Evolutionary conservation across 2,329 filamentous ascomycete species (phyloP).

Genomic region (Cercospora citrullina): DNA sequence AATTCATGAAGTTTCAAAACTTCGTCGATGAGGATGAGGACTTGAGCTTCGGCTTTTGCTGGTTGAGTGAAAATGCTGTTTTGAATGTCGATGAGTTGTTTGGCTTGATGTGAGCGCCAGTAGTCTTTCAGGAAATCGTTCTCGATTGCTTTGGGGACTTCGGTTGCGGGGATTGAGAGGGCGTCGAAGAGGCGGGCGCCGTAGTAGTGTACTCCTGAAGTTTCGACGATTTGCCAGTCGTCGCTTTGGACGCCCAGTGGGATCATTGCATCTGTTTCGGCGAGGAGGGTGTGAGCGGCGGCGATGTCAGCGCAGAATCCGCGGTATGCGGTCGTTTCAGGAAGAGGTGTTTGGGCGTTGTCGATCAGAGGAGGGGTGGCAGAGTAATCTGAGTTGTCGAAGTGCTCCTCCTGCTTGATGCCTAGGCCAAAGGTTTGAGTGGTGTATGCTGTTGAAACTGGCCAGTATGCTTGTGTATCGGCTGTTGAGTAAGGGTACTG

Average conservation of each 20-base stretch:
- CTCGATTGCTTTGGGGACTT: background rate
- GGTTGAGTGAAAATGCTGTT: background rate
- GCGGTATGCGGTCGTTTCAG: background rate
- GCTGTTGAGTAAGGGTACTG: background rate
- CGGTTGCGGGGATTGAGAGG: background rate
- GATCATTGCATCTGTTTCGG: background rate
- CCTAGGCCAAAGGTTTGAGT: background rate
- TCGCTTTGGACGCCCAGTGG: slow-evolving; percentile 4
- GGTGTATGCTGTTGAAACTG: background rate
- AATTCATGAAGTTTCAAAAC: slow-evolving; percentile 18
- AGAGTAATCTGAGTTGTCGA: background rate
- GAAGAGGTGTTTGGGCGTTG: background rate
- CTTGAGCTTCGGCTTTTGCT: slow-evolving; percentile 16
- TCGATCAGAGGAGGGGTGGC: background rate
- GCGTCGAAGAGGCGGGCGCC: slow-evolving; percentile 17
- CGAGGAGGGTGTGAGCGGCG: background rate
- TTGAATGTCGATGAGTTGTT: slow-evolving; percentile 6
- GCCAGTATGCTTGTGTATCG: background rate
- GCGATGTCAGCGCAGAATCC: background rate
- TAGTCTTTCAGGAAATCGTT: slow-evolving; percentile 14
- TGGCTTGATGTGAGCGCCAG: slow-evolving; percentile 19
- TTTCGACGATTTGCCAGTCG: slow-evolving; percentile 11
- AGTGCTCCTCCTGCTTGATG: background rate
- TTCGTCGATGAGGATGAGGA: slow-evolving; percentile 18
- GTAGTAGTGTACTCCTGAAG: slow-evolving; percentile 2